Evolutionary conservation across 345 rosid genomes (phyloP).

Genomic region (Eucalyptus curtisii): DNA sequence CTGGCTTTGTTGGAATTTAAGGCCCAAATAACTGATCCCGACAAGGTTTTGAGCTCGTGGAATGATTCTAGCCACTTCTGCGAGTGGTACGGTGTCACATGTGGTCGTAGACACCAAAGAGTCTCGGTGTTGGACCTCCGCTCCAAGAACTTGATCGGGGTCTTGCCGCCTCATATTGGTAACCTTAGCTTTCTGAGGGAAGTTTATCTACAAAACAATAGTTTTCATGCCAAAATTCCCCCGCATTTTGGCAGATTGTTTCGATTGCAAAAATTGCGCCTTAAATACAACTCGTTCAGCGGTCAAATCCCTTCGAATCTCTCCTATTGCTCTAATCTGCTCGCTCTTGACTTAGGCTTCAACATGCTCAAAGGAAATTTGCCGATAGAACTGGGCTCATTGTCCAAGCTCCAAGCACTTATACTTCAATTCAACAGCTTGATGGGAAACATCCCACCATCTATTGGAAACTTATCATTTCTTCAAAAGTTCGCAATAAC

Average conservation of each 20-base stretch:
- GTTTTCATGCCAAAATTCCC: too few relatives aligned
- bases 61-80: neutral
- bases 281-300: too few relatives aligned
- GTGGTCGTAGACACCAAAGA: neutral
- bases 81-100: neutral
- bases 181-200: neutral
- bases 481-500: rapidly evolving
- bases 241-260: rapidly evolving
- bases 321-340: neutral
- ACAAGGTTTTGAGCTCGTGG: neutral
- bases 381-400: rapidly evolving
- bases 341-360: rapidly evolving
- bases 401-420: neutral
- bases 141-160: rapidly evolving
- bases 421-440: neutral
- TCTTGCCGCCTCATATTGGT: neutral
- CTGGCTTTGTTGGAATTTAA: rapidly evolving
- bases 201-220: neutral
- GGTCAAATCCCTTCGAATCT: too few relatives aligned
- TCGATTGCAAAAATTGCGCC: too few relatives aligned
- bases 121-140: rapidly evolving
- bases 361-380: neutral
- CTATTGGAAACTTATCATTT: neutral
- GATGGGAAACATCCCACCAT: too few relatives aligned
- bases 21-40: rapidly evolving